Evolutionary conservation across 257 asterid genomes (phyloP).

Genomic region (Nicotiana sylvestris): DNA sequence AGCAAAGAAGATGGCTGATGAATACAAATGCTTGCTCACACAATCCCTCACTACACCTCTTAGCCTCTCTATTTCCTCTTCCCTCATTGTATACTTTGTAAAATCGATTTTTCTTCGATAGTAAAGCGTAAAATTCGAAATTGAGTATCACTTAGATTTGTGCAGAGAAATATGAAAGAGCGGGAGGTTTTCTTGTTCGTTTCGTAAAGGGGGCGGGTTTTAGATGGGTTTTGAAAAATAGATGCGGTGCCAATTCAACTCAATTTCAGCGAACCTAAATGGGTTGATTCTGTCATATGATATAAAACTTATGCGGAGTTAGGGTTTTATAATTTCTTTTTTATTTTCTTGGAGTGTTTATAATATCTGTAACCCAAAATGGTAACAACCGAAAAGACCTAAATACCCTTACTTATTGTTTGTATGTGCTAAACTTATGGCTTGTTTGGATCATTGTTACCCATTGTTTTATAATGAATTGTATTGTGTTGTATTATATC

Average conservation of each 20-base stretch:
- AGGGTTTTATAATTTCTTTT: too few relatives aligned
- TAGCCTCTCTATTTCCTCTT: conserved; percentile 83
- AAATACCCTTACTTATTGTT: too few relatives aligned
- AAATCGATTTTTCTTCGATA: not conserved
- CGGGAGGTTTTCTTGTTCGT: conserved; percentile 34
- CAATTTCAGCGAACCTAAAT: too few relatives aligned
- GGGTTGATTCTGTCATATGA: too few relatives aligned
- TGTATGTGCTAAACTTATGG: too few relatives aligned
- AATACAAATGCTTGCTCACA: conserved; percentile 92
- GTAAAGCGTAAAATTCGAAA: not conserved
- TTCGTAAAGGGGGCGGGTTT: not conserved
- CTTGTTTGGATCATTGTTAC: too few relatives aligned
- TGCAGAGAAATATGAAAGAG: conserved; percentile 28
- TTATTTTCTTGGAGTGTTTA: too few relatives aligned
- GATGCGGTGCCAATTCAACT: not conserved
- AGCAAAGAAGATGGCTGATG: conserved; percentile 96
- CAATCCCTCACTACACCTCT: conserved; percentile 94
- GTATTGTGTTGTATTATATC: too few relatives aligned
- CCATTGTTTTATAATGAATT: too few relatives aligned
- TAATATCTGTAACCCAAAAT: too few relatives aligned
- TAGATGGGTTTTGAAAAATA: not conserved
- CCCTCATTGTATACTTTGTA: conserved; percentile 46
- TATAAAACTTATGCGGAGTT: too few relatives aligned
- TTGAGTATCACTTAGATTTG: not conserved
- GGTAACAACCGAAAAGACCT: too few relatives aligned